Percentiles rank a stretch among this genome's conserved stretches.
Evolutionary conservation across 164 flowering plant species (phyloP).

Genomic region (Vitis cinerea): DNA sequence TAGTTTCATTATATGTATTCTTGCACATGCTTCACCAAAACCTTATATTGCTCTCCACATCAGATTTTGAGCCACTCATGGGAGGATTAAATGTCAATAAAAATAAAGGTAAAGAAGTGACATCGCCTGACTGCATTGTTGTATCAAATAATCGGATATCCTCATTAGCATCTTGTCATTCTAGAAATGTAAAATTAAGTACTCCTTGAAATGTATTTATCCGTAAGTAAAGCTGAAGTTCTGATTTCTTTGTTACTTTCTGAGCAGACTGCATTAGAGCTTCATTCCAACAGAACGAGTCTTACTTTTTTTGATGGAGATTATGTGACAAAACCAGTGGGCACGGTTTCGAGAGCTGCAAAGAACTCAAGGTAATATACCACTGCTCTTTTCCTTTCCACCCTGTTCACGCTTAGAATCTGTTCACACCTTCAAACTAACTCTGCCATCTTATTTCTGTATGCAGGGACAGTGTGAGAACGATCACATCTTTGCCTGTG

Average conservation of each 20-base stretch:
- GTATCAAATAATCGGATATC: background rate
- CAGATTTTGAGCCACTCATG: background rate
- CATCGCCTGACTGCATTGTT: background rate
- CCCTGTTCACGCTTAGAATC: background rate
- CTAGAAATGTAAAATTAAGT: background rate
- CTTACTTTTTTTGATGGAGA: slow-evolving; percentile 35
- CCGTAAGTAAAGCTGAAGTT: background rate
- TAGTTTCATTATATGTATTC: background rate
- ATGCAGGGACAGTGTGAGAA: slow-evolving; percentile 43
- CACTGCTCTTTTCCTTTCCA: background rate
- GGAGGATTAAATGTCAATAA: too few species aligned
- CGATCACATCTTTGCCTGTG: slow-evolving; percentile 61
- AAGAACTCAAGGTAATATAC: slow-evolving; percentile 49
- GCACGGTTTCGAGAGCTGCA: slow-evolving; percentile 24
- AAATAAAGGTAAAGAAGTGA: too few species aligned
- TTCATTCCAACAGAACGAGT: slow-evolving; percentile 32
- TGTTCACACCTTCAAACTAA: background rate
- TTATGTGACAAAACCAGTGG: slow-evolving; percentile 22
- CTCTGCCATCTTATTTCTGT: background rate
- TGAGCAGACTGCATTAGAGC: slow-evolving; percentile 48
- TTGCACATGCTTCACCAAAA: background rate
- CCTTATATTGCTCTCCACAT: background rate
- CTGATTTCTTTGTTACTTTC: slow-evolving; percentile 2
- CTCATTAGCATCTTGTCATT: background rate
- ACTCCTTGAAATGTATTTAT: background rate